These are phyloP conservation scores for Gremmenia infestans DNA, from an alignment of 2,329 filamentous ascomycete species.

Conservation along the genomic window DNA sequence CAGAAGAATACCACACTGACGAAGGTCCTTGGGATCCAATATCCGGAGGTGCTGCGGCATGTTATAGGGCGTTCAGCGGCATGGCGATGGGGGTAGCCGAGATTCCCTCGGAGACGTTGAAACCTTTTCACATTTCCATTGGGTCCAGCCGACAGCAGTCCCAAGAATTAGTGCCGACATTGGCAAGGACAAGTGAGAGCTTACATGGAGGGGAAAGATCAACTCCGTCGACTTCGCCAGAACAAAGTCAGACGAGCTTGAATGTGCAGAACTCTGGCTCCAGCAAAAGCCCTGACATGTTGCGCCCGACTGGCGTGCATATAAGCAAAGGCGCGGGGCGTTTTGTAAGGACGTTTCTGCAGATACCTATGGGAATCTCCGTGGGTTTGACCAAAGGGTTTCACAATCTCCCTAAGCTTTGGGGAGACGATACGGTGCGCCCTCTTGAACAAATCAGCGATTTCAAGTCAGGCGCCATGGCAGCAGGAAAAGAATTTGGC, in stretches of 20 bases:
- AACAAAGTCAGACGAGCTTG: slow-evolving; percentile 15
- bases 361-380: slow-evolving; percentile 55
- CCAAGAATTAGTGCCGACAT: slow-evolving; percentile 9
- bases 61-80: slow-evolving; percentile 69
- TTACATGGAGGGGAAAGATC: slow-evolving; percentile 8
- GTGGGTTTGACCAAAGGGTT: slow-evolving; percentile 63
- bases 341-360: slow-evolving; percentile 23
- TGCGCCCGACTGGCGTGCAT: slow-evolving; percentile 24
- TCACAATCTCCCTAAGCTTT: slow-evolving; percentile 65
- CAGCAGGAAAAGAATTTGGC: slow-evolving; percentile 55
- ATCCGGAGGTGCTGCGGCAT: slow-evolving; percentile 64
- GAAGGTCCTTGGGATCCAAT: slow-evolving; percentile 73
- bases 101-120: slow-evolving; percentile 51
- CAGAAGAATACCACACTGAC: slow-evolving; percentile 66
- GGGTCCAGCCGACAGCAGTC: slow-evolving; percentile 8
- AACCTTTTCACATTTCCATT: slow-evolving; percentile 16
- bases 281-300: slow-evolving; percentile 8
- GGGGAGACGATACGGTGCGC: slow-evolving; percentile 67
- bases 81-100: slow-evolving; percentile 79
- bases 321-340: slow-evolving; percentile 26
- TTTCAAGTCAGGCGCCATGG: slow-evolving; percentile 56
- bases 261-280: slow-evolving; percentile 18
- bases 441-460: slow-evolving; percentile 55
- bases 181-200: slow-evolving; percentile 8
- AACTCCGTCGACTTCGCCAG: slow-evolving; percentile 8